Evolutionary conservation across 805 yeast species (phyloP).

Genomic region (Debaryomyces hansenii): DNA sequence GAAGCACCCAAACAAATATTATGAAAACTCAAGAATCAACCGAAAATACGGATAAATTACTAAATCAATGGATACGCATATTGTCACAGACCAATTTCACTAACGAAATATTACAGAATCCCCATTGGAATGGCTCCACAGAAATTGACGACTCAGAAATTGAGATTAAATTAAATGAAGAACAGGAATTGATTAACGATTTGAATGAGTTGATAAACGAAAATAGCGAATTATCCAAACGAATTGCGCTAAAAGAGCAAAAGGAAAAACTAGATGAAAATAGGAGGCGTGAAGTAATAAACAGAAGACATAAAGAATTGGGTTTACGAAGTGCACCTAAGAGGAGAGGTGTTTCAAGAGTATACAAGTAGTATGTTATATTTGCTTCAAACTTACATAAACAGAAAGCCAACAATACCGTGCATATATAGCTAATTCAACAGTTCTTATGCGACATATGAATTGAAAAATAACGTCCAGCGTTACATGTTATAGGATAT

Average conservation of each 20-base stretch:
- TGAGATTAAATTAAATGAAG: conserved; percentile 16
- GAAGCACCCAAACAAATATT: conserved; percentile 27
- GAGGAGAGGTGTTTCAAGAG: not conserved
- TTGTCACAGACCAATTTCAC: conserved; percentile 63
- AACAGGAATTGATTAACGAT: conserved; percentile 23
- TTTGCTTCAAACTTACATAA: not conserved
- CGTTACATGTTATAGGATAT: too few relatives aligned
- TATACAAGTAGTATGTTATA: not conserved
- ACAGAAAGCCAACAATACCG: too few relatives aligned
- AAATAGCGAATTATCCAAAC: conserved; percentile 19
- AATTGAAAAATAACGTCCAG: too few relatives aligned
- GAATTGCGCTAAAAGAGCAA: conserved; percentile 18
- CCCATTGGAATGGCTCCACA: conserved; percentile 38
- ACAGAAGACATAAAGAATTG: conserved; percentile 24
- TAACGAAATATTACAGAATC: conserved; percentile 44
- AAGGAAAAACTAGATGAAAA: conserved; percentile 8
- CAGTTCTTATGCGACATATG: too few relatives aligned
- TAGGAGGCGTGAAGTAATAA: conserved; percentile 10
- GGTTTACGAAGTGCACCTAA: conserved; percentile 14
- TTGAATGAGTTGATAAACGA: conserved; percentile 26
- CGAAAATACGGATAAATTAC: conserved; percentile 46
- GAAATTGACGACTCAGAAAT: conserved; percentile 15
- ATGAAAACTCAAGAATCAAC: conserved; percentile 39
- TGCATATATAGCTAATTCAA: too few relatives aligned
- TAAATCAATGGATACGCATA: conserved; percentile 62